phyloP scores from a whole-genome alignment of 768 basidiomycete genomes.

The Gelatoporia subvermispora region DNA sequence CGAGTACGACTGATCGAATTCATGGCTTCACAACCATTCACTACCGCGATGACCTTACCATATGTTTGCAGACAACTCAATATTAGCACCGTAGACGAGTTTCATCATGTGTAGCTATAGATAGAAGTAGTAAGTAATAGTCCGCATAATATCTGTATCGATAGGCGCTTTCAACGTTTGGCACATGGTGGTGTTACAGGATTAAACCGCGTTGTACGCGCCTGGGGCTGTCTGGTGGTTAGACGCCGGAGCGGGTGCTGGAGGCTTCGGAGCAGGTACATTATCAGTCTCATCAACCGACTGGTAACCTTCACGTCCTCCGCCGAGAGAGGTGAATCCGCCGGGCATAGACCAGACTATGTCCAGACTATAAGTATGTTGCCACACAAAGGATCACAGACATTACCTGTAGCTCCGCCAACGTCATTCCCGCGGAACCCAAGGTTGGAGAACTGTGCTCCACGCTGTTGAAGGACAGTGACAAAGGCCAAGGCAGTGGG shows the following conservation, averaged over 20 bases:
- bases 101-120: not conserved
- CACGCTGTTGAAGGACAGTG: conserved; percentile 30
- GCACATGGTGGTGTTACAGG: no score
- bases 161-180: no score
- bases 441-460: conserved; percentile 27
- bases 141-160: no score
- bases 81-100: not conserved
- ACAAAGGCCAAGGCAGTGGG: conserved; percentile 33
- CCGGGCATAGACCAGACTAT: conserved; percentile 43
- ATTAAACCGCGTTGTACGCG: conserved; percentile 29
- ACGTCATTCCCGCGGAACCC: conserved; percentile 29
- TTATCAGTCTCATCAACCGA: conserved; percentile 27
- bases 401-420: conserved; percentile 29
- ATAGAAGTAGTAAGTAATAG: no score
- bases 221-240: conserved; percentile 20
- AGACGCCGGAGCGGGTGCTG: conserved; percentile 19
- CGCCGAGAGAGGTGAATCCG: conserved; percentile 29
- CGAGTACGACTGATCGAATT: conserved; percentile 9
- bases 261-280: conserved; percentile 16
- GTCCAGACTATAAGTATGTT: not conserved
- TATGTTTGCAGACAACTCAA: not conserved
- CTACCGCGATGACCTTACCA: no score
- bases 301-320: conserved; percentile 32
- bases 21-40: no score
- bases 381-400: not conserved